Percentiles rank a stretch among this genome's conserved stretches.
Evolutionary conservation across 805 yeast genomes (phyloP).

Genomic region (Candida patagonica): DNA sequence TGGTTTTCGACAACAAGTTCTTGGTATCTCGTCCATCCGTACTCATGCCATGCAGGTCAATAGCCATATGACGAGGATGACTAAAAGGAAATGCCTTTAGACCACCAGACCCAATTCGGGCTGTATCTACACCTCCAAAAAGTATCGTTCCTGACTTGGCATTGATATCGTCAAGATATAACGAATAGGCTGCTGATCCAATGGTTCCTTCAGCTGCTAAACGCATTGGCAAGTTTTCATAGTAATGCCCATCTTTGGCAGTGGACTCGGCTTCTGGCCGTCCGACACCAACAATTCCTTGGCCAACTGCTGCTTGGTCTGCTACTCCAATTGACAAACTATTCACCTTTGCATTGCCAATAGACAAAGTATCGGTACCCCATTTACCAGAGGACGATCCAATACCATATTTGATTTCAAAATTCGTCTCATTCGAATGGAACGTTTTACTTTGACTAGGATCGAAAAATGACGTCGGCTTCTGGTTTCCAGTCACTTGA

Average conservation of each 20-base stretch:
- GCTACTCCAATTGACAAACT: constrained; percentile 70
- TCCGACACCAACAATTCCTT: constrained; percentile 44
- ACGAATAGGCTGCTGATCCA: constrained; percentile 50
- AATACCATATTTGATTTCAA: constrained; percentile 38
- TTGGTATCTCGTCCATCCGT: constrained; percentile 21
- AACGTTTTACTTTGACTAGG: constrained; percentile 21
- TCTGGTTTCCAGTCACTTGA: constrained; percentile 13
- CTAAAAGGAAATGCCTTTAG: constrained; percentile 30
- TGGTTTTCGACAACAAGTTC: constrained; percentile 19
- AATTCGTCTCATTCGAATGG: constrained; percentile 19
- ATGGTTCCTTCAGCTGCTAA: constrained; percentile 53
- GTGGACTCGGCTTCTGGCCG: constrained; percentile 46
- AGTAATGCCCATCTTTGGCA: constrained; percentile 23
- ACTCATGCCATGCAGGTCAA: constrained; percentile 21
- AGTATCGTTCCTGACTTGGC: constrained; percentile 40
- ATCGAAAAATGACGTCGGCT: constrained; percentile 22
- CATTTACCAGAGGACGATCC: constrained; percentile 43
- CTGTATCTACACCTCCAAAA: constrained; percentile 48
- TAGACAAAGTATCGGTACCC: constrained; percentile 54
- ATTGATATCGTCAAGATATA: constrained; percentile 42
- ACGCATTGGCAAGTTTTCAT: constrained; percentile 58
- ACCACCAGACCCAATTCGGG: constrained; percentile 39
- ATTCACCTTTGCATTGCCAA: constrained; percentile 44
- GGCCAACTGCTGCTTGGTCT: constrained; percentile 49
- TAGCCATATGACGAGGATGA: constrained; percentile 29